Evolutionary conservation across 306 rosid species (phyloP).

Genomic region (Cercis canadensis): DNA sequence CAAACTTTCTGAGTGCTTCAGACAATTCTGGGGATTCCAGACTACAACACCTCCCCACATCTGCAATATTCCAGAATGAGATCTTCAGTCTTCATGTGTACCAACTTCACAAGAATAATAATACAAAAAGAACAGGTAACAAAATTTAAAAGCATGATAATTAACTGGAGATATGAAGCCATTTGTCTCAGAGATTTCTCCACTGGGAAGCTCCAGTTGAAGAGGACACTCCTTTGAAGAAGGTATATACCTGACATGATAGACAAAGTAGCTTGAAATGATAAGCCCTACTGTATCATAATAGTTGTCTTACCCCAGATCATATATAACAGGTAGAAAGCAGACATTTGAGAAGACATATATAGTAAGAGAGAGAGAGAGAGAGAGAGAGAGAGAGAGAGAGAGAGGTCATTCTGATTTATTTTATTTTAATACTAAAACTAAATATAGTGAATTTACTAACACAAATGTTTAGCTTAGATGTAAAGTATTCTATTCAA

Average conservation of each 20-base stretch:
- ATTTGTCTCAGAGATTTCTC: slow-evolving; percentile 84
- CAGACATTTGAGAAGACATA: slow-evolving; percentile 14
- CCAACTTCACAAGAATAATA: slow-evolving; percentile 19
- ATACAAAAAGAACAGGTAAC: slow-evolving; percentile 7
- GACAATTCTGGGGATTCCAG: slow-evolving; percentile 80
- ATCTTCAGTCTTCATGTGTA: slow-evolving; percentile 19
- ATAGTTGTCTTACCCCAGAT: slow-evolving; percentile 7
- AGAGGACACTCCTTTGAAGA: slow-evolving; percentile 91
- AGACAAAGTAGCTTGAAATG: slow-evolving; percentile 32
- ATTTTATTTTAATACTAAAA: background rate
- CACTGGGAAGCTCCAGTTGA: slow-evolving; percentile 79
- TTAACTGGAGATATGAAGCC: slow-evolving; percentile 95
- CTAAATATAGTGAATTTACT: background rate
- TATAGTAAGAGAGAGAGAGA: slow-evolving; percentile 21
- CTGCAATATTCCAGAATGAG: slow-evolving; percentile 53
- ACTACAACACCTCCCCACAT: slow-evolving; percentile 98
- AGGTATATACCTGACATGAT: slow-evolving; percentile 74
- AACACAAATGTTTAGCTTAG: slow-evolving; percentile 22
- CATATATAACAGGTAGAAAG: slow-evolving; percentile 27
- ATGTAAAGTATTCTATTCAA: background rate
- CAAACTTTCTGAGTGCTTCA: slow-evolving; percentile 54
- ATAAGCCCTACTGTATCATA: slow-evolving; percentile 5
- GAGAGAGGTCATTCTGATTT: background rate
- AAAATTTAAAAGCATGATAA: slow-evolving; percentile 39
- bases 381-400: too few relatives aligned